Base-by-base conservation (phyloP, 208 protist genomes). In the Crithidia expoeki region DNA sequence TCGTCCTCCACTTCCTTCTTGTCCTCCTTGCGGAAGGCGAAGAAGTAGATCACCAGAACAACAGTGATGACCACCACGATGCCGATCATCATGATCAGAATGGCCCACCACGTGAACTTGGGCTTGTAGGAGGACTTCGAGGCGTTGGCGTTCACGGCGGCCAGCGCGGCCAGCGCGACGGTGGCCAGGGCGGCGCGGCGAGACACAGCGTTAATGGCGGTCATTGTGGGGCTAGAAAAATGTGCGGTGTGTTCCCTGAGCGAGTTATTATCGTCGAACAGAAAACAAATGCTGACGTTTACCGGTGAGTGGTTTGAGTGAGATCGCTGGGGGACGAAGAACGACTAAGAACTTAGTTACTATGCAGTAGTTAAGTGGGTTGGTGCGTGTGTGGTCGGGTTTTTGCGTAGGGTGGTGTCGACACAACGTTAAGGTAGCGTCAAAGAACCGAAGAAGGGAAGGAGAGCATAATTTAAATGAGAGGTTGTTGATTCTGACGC, bases 21-120 rank as follows among this genome's bases (percentile, higher is more conserved):
- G 21, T 68, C 9, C 50, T 30, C 38, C 50, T 55, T 53, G 46
- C 34, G 46, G 49, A 33, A 68, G 16, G 34, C 21, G 63, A 49
- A 68, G 60, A 66, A 66, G 60, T 66, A 66, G 23, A 66, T 32
- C 5, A 66, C 46, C 30, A 66, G 60, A n/a, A 46, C 60, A 42
- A 66, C 60, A 17, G 50, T 30, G 34, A 59, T 68, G 47, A 68
- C 36, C 21, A 59, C 50, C 6, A 60, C 51, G 30, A 68, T 68
- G 63, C 60, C 60, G 60, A 66, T 66, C 60, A 66, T 66, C 60
- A 66, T 66, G 46, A 66, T 66, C 60, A 66, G 60, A 55, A 66
- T 66, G 46, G 46, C 60, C 60, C 60, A 66, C 60, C 60, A 66
- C 60, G 60, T 66, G 60, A 66, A 66, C 46, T 55, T 52, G n/a